Conservation (phyloP, 2,329 filamentous ascomycete genomes). For the Penicillium freii region DNA sequence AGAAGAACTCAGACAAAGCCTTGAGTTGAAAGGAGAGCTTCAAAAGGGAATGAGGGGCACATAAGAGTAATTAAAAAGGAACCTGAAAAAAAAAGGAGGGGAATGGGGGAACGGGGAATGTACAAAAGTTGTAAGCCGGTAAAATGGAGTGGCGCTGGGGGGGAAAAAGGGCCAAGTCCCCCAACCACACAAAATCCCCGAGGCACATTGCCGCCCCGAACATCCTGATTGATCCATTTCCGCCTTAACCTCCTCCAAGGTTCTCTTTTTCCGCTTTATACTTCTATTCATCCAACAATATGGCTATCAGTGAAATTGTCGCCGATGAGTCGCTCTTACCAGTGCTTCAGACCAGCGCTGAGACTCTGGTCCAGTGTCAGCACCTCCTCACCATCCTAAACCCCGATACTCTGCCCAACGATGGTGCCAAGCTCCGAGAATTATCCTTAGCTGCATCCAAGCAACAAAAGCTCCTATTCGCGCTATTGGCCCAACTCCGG, state of each 20-base stretch:
- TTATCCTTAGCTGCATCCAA: constrained; percentile 62
- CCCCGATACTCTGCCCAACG: constrained; percentile 42
- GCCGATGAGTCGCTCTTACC: constrained; percentile 64
- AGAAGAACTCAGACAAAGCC: not conserved
- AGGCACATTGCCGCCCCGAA: constrained; percentile 20
- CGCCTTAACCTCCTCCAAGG: constrained; percentile 10
- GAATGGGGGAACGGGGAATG: not conserved
- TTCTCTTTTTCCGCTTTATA: constrained; percentile 10
- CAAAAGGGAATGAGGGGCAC: constrained; percentile 4
- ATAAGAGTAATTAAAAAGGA: not conserved
- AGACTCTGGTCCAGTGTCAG: constrained; percentile 70
- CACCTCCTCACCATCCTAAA: constrained; percentile 57
- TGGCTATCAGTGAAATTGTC: constrained; percentile 60
- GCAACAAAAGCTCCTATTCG: constrained; percentile 76
- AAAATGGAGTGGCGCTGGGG: not conserved
- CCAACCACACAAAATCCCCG: constrained; percentile 17
- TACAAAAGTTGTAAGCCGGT: not conserved
- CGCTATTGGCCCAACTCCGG: constrained; percentile 75
- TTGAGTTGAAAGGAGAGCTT: not conserved
- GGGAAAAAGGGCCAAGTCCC: constrained; percentile 5
- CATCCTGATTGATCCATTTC: constrained; percentile 18
- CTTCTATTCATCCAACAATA: constrained; percentile 27
- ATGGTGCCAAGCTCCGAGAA: constrained; percentile 49
- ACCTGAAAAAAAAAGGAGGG: constrained; percentile 8
- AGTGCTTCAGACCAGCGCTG: constrained; percentile 69